Base-by-base conservation (phyloP, 805 yeast species). In the Suhomyces xylopsoci region DNA sequence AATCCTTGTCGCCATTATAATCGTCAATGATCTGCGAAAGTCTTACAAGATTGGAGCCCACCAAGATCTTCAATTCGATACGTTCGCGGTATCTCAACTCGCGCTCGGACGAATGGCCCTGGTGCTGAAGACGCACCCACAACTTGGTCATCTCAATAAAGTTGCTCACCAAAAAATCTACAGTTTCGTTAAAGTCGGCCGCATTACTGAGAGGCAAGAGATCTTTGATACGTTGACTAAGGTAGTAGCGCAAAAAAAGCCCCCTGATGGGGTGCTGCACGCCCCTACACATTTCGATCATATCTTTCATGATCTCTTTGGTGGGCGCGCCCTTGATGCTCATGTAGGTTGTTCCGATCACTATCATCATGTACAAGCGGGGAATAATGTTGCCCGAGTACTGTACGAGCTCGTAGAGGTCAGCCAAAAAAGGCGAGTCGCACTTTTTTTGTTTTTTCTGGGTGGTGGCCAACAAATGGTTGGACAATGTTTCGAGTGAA, bases 261-360 rank as follows among this genome's bases (percentile, higher is more conserved):
- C 99, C 99, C 53, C 97, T 77, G 28, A 90, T 82, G 1, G 99
- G 99, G 63, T 90, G 93, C 69, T 94, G 99, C 2, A 93, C 96
- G 14, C 97, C 99, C 41, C 96, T 81, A 58, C 96, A 87, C 99
- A 94, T 94, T 68, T 94, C 99, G 62, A 93, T 86, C 96, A 94
- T 87, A 66, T 94, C 99, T 67, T 88, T 89, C 83, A 93, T 81
- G 49, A 94, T 87, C 58, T 91, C 98, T 62, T 82, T 82, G 34
- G 83, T 79, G 0, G 97, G 96, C 0, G 96, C 85, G 51, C 84
- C 90, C 1, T 85, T 80, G 8, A 85, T 78, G 7, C 87, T 74
- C 86, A 93, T 84, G 71, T 88, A 91, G 2, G 90, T 90, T 0
- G 96, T 84, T 7, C 99, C 99, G 14, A 94, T 93, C 2, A 96